Base-by-base conservation (phyloP, 345 rosid species). In the Theobroma cacao region DNA sequence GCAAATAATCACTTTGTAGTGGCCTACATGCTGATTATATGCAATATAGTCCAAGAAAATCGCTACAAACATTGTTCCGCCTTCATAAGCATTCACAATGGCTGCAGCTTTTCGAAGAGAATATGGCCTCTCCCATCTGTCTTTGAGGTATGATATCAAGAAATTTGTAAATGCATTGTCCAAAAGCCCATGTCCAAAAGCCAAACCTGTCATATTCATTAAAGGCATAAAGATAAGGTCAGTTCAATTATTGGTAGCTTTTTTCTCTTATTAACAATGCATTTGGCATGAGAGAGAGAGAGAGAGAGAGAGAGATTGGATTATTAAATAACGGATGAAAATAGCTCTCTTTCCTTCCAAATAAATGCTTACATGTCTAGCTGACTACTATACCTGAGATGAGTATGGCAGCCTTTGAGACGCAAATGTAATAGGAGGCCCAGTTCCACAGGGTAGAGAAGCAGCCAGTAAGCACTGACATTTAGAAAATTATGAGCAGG, bases 81-180 rank as follows among this genome's bases (percentile, higher is more conserved):
- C 66, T 61, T 61, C 66, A 30, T 61, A 61, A 61, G 66, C 66
- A 61, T 61, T 61, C 22, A 61, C 66, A 31, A 31, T 61, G 11
- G 66, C 33, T 61, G 38, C 66, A 30, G 40, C 66, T 14, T 61
- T 61, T 61, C 40, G 66, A 31, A 61, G 66, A 30, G 66, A 60
- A 60, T 61, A 61, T 13, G 66, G 66, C 38, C 17, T 61, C 65
- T 60, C 15, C 65, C 65, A 60, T 30, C 10, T 31, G 40, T 61
- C 66, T 61, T 61, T 61, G n/a, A 61, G 66, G 66, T 61, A 61
- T 5, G 40, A 61, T 61, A 61, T 61, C 66, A 61, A 61, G 66
- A 61, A 61, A 31, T 61, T 61, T 4, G 66, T 30, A 1, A 61
- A 61, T 14, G 66, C 20, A 61, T 61, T 61, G 40, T 61, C 66